Evolutionary conservation across 176 grass and related monocot species (phyloP), one percentile per base, ranked within the genome.

Genomic region (Bolboschoenus planiculmis): DNA sequence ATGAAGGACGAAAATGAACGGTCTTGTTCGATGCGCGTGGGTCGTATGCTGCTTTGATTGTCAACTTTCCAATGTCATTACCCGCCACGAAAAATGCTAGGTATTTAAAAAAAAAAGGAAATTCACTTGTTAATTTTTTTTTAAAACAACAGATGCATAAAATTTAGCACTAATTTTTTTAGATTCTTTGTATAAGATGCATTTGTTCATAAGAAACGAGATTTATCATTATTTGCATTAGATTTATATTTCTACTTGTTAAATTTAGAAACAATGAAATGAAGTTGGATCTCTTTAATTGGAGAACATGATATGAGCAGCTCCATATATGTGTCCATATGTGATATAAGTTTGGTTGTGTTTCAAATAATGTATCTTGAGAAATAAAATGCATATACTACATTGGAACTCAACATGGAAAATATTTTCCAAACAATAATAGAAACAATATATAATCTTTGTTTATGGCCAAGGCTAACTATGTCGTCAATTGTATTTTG

Each of bases 1-100:
- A 59, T 0, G 78, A 14, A 3, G 90, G 93, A 37, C 93, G 90
- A 68, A 95, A 92, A 87, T 92, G 93, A 3, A 95, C 78, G 2
- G 56, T 71, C 80, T 88, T 92, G 88, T 90, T 90, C 23, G 78
- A 13, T 21, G 90, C 26, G 20, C 93, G 81, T n/a, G 56, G 27
- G 47, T 95, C 93, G 20, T 88, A 95, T 10, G 93, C 93, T 1
- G 86, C 78, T 89, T 33, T 88, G 8, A 92, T 79, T 13, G 93
- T 95, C 66, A 92, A 66, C 81, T 88, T 92, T 5, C 93, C 90
- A 16, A 95, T 92, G 93, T 95, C 93, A 9, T 48, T 75, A 83
- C 93, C 93, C 2, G 90, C 84, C 37, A 95, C 93, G 21, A 95
- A 95, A 57, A 84, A 92, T 24, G 93, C 93, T 95, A 78, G 4